A percentile compares a stretch with the other conserved stretches of the same genome.
Conservation (phyloP, 352 stramenopile species). For the Globisporangium polare region DNA sequence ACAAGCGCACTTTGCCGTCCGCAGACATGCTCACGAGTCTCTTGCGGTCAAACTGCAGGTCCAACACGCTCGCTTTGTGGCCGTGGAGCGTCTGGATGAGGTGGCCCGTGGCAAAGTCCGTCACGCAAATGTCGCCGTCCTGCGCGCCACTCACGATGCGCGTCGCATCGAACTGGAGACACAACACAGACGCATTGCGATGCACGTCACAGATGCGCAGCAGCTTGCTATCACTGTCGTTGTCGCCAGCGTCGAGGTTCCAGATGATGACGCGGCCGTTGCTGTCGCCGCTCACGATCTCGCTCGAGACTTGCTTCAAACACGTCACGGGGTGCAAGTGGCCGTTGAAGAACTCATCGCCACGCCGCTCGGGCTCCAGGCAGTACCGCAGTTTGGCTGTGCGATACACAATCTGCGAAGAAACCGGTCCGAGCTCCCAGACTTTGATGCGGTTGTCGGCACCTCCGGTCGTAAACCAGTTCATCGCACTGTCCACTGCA, state of each 20-base stretch:
- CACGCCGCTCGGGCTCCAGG: conserved; percentile 33
- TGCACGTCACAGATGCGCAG: conserved; percentile 61
- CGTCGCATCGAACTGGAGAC: conserved; percentile 74
- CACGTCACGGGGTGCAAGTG: conserved; percentile 55
- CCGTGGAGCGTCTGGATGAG: conserved; percentile 63
- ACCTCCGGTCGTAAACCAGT: conserved; percentile 41
- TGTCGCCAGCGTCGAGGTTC: conserved; percentile 49
- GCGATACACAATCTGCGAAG: conserved; percentile 23
- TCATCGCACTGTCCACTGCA: conserved; percentile 39
- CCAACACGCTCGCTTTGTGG: conserved; percentile 40
- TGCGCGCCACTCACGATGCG: conserved; percentile 59
- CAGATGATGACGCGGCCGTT: conserved; percentile 58
- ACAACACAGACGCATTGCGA: conserved; percentile 40
- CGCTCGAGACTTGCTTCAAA: conserved; percentile 52
- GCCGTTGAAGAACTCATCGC: conserved; percentile 46
- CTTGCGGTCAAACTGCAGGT: conserved; percentile 74
- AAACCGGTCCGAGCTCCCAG: conserved; percentile 39
- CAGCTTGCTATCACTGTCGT: conserved; percentile 28
- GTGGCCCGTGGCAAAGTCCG: conserved; percentile 67
- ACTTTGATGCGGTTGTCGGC: conserved; percentile 66
- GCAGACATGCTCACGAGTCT: conserved; percentile 60
- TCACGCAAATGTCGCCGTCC: conserved; percentile 59
- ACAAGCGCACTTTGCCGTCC: conserved; percentile 53
- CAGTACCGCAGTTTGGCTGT: conserved; percentile 29
- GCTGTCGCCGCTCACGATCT: conserved; percentile 74